phyloP scores from a whole-genome alignment of 257 asterid genomes.

The Haberlea rhodopensis region DNA sequence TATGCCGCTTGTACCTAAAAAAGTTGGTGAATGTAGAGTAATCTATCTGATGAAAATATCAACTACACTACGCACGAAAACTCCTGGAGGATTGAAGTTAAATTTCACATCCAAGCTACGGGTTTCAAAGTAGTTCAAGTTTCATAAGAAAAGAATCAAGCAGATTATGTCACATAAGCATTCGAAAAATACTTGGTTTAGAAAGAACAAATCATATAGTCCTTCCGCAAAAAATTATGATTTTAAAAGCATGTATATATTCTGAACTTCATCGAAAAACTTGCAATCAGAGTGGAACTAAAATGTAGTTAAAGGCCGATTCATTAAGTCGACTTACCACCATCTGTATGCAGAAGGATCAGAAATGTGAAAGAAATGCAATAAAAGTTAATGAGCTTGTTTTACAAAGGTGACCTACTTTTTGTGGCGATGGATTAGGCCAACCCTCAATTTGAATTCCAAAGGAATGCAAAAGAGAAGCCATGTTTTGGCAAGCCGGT shows the following conservation, averaged over 20 bases:
- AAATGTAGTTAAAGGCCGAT: neutral
- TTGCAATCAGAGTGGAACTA: too few relatives aligned
- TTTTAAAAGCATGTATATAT: too few relatives aligned
- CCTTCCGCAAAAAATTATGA: neutral
- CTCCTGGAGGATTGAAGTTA: neutral
- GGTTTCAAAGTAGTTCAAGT: too few relatives aligned
- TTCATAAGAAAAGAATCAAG: too few relatives aligned
- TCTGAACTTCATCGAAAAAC: too few relatives aligned
- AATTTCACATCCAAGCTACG: neutral
- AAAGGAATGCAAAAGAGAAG: constrained; percentile 59
- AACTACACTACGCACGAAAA: neutral
- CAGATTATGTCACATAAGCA: too few relatives aligned
- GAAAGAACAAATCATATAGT: neutral
- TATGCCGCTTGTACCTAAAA: constrained; percentile 79
- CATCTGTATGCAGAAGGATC: neutral
- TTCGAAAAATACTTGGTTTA: too few relatives aligned
- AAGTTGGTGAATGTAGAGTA: constrained; percentile 12
- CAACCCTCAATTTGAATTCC: constrained; percentile 51
- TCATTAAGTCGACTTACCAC: neutral
- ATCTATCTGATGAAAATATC: neutral
- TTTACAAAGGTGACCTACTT: constrained; percentile 46
- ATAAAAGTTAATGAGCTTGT: neutral
- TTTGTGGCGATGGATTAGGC: constrained; percentile 51
- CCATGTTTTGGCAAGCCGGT: constrained; percentile 58
- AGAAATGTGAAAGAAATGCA: neutral